Evolutionary conservation across 2,329 filamentous ascomycete species (phyloP).

Genomic region (Claviceps quebecensis): DNA sequence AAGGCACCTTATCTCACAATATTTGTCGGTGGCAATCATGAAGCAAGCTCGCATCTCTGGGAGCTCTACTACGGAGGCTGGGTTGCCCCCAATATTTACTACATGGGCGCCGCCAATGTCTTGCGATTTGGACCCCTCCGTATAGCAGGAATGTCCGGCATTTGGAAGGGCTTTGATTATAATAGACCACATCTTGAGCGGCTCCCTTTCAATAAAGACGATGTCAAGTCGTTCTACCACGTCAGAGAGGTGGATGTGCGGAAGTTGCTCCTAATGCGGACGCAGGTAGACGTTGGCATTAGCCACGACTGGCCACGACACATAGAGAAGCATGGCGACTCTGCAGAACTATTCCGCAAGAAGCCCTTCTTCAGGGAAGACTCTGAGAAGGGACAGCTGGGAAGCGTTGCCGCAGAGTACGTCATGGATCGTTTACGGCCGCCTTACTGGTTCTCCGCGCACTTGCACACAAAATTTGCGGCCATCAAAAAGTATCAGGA

Average conservation of each 20-base stretch:
- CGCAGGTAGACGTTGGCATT: conserved; percentile 78
- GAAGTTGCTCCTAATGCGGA: conserved; percentile 72
- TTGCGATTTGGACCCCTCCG: conserved; percentile 70
- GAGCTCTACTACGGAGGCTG: conserved; percentile 95
- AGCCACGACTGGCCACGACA: conserved; percentile 92
- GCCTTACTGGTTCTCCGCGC: conserved; percentile 82
- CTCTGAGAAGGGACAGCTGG: conserved; percentile 59
- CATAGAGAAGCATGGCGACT: conserved; percentile 67
- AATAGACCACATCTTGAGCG: conserved; percentile 71
- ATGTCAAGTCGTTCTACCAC: conserved; percentile 76
- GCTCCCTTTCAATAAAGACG: conserved; percentile 65
- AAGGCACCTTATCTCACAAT: conserved; percentile 78
- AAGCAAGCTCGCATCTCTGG: conserved; percentile 78
- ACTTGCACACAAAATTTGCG: conserved; percentile 78
- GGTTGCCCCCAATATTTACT: conserved; percentile 96
- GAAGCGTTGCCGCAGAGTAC: conserved; percentile 64
- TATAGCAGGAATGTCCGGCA: conserved; percentile 82
- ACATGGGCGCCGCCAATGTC: conserved; percentile 85
- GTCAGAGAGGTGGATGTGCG: conserved; percentile 81
- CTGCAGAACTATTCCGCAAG: conserved; percentile 49
- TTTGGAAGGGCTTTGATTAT: conserved; percentile 89
- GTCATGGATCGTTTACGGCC: conserved; percentile 74
- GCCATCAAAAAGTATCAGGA: conserved; percentile 49
- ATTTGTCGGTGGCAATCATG: conserved; percentile 91
- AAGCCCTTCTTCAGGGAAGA: conserved; percentile 69